Percentiles rank a stretch among this genome's conserved stretches.
phyloP scores from a whole-genome alignment of 768 basidiomycete genomes.

The Chalciporus chontae region DNA sequence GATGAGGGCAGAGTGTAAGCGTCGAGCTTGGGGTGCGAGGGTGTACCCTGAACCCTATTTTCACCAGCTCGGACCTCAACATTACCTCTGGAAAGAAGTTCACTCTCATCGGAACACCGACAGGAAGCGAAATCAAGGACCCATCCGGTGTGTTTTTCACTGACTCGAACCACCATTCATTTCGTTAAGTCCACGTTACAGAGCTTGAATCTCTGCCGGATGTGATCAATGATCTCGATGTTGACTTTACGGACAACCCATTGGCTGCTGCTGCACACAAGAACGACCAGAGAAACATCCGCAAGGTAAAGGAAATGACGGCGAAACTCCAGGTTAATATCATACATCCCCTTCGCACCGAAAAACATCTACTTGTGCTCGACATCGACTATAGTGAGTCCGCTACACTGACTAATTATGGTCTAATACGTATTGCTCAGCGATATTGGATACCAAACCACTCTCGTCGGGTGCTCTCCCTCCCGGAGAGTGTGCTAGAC shows the following conservation, averaged over 20 bases:
- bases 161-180: background rate
- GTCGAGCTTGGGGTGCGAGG: background rate
- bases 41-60: slow-evolving; percentile 1
- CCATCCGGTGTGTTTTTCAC: slow-evolving; percentile 52
- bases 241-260: slow-evolving; percentile 67
- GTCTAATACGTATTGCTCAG: slow-evolving; percentile 34
- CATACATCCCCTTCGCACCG: slow-evolving; percentile 71
- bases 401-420: background rate
- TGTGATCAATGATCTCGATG: slow-evolving; percentile 77
- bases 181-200: slow-evolving; percentile 20
- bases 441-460: slow-evolving; percentile 83
- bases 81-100: slow-evolving; percentile 68
- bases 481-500: slow-evolving; percentile 77
- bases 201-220: slow-evolving; percentile 66
- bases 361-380: slow-evolving; percentile 79
- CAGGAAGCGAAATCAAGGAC: slow-evolving; percentile 83
- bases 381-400: slow-evolving; percentile 84
- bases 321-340: slow-evolving; percentile 62
- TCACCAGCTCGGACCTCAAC: slow-evolving; percentile 52
- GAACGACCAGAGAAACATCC: slow-evolving; percentile 76
- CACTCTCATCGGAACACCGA: slow-evolving; percentile 81
- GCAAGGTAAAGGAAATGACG: slow-evolving; percentile 75
- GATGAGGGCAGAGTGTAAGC: slow-evolving; percentile 65
- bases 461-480: slow-evolving; percentile 79
- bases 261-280: slow-evolving; percentile 55